Percentiles rank a stretch among this genome's conserved stretches.
Evolutionary conservation across 192 early-diverging fungal species (phyloP).

Genomic region (Chytriomyces sp.): DNA sequence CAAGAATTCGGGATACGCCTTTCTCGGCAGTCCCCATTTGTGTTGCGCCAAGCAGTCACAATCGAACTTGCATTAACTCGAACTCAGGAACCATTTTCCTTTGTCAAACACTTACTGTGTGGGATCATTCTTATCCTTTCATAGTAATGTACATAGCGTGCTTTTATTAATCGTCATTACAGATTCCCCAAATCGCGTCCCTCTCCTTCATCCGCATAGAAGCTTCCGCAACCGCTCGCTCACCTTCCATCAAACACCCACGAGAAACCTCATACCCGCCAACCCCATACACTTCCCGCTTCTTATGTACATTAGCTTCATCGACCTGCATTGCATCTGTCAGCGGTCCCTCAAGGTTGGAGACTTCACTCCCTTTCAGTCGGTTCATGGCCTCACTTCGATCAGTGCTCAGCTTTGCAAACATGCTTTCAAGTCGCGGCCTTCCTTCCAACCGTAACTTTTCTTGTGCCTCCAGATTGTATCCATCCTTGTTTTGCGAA

Average conservation of each 20-base stretch:
- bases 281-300: neutral
- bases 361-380: neutral
- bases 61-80: too few relatives aligned
- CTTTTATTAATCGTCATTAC: neutral
- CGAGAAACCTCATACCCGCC: neutral
- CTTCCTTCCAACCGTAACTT: too few relatives aligned
- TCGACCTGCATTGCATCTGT: neutral
- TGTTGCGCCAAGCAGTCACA: too few relatives aligned
- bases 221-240: slow-evolving; percentile 12
- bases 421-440: slow-evolving; percentile 20
- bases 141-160: neutral
- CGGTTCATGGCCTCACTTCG: neutral
- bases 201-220: slow-evolving; percentile 28
- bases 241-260: neutral
- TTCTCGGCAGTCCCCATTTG: too few relatives aligned
- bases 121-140: neutral
- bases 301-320: neutral
- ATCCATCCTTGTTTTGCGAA: neutral
- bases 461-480: too few relatives aligned
- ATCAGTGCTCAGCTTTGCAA: slow-evolving; percentile 29
- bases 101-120: too few relatives aligned
- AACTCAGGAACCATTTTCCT: neutral
- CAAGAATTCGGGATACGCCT: too few relatives aligned
- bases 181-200: slow-evolving; percentile 33
- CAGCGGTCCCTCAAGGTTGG: neutral